These are phyloP conservation scores for Aspergillus sp. DNA, from an alignment of 2,329 filamentous ascomycete species.

Conservation along the genomic window DNA sequence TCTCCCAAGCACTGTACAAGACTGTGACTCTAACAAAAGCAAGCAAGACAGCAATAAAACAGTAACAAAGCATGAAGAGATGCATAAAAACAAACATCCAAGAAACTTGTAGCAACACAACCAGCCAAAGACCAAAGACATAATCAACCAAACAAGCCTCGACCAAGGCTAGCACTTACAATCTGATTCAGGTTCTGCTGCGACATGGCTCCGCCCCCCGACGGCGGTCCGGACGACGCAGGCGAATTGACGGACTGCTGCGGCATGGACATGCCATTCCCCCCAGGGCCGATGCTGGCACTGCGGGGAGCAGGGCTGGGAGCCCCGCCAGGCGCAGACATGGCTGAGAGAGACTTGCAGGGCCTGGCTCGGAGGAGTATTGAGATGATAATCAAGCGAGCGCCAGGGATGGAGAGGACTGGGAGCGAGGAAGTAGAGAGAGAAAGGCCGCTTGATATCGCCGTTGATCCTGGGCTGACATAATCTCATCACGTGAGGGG, in stretches of 20 bases:
- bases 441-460: neutral
- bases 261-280: slow-evolving; percentile 36
- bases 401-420: neutral
- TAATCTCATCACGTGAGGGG: neutral
- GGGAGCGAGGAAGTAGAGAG: too few relatives aligned
- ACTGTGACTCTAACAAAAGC: too few relatives aligned
- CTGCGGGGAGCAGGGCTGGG: slow-evolving; percentile 41
- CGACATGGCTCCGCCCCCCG: slow-evolving; percentile 46
- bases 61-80: neutral
- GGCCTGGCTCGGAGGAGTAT: too few relatives aligned
- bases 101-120: slow-evolving; percentile 1
- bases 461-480: neutral
- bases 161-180: slow-evolving; percentile 54
- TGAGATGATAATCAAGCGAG: too few relatives aligned
- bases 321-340: slow-evolving; percentile 39
- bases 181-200: slow-evolving; percentile 94
- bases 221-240: slow-evolving; percentile 26
- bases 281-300: slow-evolving; percentile 39
- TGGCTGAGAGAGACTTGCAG: slow-evolving; percentile 13
- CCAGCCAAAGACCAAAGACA: slow-evolving; percentile 4
- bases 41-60: neutral
- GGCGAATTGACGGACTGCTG: slow-evolving; percentile 38
- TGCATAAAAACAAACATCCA: neutral
- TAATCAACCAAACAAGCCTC: slow-evolving; percentile 2
- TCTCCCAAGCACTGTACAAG: too few relatives aligned